These are phyloP conservation scores for Leucocoprinus leucothites DNA, from an alignment of 768 basidiomycete species.

Conservation along the genomic window DNA sequence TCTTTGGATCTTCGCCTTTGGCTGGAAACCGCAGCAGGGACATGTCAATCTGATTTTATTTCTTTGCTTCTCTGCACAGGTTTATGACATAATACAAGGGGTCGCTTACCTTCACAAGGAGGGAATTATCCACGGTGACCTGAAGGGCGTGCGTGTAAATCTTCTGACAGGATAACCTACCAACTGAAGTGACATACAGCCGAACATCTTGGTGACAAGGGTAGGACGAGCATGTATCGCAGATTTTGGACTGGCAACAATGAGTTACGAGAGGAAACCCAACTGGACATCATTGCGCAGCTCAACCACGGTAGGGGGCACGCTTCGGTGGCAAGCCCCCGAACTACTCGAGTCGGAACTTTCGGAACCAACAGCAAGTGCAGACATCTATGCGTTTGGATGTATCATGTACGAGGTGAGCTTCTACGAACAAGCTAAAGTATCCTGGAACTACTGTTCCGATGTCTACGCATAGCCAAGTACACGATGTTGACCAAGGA, in stretches of 20 bases:
- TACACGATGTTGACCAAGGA: not conserved
- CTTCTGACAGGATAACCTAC: not conserved
- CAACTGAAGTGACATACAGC: slow-evolving; percentile 21
- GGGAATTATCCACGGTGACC: slow-evolving; percentile 39
- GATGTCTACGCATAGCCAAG: not conserved
- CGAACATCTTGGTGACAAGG: slow-evolving; percentile 43
- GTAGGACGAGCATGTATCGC: slow-evolving; percentile 42
- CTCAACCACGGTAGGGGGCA: slow-evolving; percentile 2
- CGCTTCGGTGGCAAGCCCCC: slow-evolving; percentile 20
- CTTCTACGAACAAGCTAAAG: not conserved
- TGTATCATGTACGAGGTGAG: slow-evolving; percentile 17
- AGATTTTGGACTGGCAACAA: slow-evolving; percentile 44
- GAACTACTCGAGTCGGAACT: slow-evolving; percentile 14
- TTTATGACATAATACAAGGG: slow-evolving; percentile 28
- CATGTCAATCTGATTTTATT: not conserved
- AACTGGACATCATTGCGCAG: slow-evolving; percentile 19
- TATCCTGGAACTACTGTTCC: not conserved
- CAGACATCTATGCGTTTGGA: slow-evolving; percentile 18
- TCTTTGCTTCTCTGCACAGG: slow-evolving; percentile 14
- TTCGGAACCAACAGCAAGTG: slow-evolving; percentile 4
- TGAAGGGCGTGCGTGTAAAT: slow-evolving; percentile 20
- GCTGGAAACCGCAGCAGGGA: not conserved
- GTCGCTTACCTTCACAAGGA: slow-evolving; percentile 28
- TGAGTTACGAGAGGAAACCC: slow-evolving; percentile 19
- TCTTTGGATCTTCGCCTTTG: not conserved